Conservation (phyloP, 495 filamentous ascomycete genomes). For the Daldinia bambusicola region DNA sequence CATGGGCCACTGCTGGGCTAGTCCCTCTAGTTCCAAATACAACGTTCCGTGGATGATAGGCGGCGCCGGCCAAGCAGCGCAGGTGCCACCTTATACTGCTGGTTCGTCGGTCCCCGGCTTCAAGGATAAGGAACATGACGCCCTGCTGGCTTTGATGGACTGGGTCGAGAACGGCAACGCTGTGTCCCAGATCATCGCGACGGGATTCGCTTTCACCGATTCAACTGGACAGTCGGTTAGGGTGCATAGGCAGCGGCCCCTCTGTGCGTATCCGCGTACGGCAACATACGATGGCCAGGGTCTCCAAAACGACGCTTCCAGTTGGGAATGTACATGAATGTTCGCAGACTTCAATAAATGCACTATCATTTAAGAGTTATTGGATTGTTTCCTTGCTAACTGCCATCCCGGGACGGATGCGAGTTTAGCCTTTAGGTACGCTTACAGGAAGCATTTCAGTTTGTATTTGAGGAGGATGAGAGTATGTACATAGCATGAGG, state of each 20-base stretch:
- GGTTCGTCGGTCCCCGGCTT: conserved; percentile 52
- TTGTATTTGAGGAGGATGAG: background rate
- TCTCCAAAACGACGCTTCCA: conserved; percentile 40
- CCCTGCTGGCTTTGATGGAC: conserved; percentile 59
- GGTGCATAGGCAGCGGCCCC: conserved; percentile 53
- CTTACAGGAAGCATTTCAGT: no score
- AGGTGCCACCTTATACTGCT: conserved; percentile 40
- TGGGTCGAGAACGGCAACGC: conserved; percentile 62
- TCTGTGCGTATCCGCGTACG: conserved; percentile 55
- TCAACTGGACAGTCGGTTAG: conserved; percentile 41
- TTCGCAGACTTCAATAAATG: background rate
- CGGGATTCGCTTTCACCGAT: conserved; percentile 52
- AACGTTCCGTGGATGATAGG: conserved; percentile 61
- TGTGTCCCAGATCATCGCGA: conserved; percentile 54
- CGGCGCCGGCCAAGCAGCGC: conserved; percentile 51
- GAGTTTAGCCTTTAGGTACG: background rate
- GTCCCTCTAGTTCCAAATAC: conserved; percentile 42
- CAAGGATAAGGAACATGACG: conserved; percentile 57
- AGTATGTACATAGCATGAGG: background rate
- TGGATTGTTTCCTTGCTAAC: background rate
- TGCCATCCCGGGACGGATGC: no score
- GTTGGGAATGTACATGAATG: conserved; percentile 40
- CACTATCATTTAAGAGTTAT: background rate
- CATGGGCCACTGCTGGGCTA: conserved; percentile 55
- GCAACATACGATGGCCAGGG: conserved; percentile 37